phyloP scores from a whole-genome alignment of 306 rosid genomes.

The Quillaja saponaria region DNA sequence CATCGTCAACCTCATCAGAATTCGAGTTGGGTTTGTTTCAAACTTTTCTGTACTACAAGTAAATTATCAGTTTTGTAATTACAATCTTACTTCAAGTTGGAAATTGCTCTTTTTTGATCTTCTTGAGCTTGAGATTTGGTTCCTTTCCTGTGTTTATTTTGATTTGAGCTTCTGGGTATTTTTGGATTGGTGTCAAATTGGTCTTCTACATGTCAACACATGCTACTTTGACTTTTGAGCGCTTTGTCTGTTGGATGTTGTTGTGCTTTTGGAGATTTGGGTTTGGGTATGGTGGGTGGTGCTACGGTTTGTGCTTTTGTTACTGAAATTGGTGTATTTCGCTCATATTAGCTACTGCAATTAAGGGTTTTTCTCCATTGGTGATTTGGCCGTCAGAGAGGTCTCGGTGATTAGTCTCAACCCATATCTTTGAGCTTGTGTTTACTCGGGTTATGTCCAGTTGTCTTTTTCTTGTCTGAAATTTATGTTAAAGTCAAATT shows the following conservation, averaged over 20 bases:
- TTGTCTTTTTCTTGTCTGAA: conserved; percentile 12
- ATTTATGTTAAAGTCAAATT: background rate
- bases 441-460: conserved; percentile 13
- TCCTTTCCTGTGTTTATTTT: background rate
- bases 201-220: conserved; percentile 36
- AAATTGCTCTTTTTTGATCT: conserved; percentile 21
- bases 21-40: conserved; percentile 40
- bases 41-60: conserved; percentile 23
- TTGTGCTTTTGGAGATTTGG: conserved; percentile 24
- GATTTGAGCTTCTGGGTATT: conserved; percentile 28
- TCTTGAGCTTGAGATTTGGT: conserved; percentile 26
- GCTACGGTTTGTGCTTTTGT: conserved; percentile 25
- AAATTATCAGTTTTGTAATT: conserved; percentile 1
- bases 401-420: background rate
- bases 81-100: conserved; percentile 24
- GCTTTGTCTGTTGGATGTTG: conserved; percentile 26
- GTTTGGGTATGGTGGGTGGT: conserved; percentile 33
- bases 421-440: background rate
- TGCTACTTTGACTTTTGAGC: conserved; percentile 42
- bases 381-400: background rate
- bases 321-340: conserved; percentile 11
- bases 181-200: conserved; percentile 37
- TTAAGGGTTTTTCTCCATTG: conserved; percentile 25
- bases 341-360: conserved; percentile 8
- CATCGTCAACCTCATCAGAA: conserved; percentile 36